Evolutionary conservation across 139 green algal genomes (phyloP).

Genomic region (Desmodesmus armatus): DNA sequence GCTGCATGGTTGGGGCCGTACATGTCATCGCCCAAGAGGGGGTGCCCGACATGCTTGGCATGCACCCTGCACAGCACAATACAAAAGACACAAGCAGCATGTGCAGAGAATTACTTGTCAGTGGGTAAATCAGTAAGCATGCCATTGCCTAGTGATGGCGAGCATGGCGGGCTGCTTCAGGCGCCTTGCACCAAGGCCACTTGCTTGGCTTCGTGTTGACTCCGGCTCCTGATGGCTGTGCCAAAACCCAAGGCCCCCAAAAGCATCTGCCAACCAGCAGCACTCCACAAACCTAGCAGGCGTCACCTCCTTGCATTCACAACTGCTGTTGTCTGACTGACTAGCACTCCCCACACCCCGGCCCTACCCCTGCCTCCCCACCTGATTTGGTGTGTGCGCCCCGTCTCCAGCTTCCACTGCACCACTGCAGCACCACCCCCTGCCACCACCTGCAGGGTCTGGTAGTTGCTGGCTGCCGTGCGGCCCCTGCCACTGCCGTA

Average conservation of each 20-base stretch:
- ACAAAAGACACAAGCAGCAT: neutral
- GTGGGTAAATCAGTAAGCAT: neutral
- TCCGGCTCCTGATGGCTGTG: too few species aligned
- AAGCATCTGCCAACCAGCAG: too few species aligned
- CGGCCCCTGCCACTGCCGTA: conserved; percentile 69
- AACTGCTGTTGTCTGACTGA: too few species aligned
- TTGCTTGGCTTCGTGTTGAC: too few species aligned
- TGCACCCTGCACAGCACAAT: conserved; percentile 73
- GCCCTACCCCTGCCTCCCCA: too few species aligned
- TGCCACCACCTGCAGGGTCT: conserved; percentile 73
- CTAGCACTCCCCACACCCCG: too few species aligned
- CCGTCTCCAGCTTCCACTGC: conserved; percentile 93
- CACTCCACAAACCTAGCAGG: too few species aligned
- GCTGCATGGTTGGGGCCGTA: conserved; percentile 80
- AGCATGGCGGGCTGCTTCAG: neutral
- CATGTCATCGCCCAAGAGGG: conserved; percentile 89
- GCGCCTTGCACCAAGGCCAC: too few species aligned
- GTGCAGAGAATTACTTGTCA: neutral
- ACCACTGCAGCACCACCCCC: conserved; percentile 83
- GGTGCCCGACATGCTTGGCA: conserved; percentile 84
- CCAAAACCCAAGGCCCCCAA: too few species aligned
- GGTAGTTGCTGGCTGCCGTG: conserved; percentile 81
- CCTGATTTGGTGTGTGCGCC: conserved; percentile 97
- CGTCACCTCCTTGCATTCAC: too few species aligned
- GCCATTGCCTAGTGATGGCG: neutral